A percentile compares a stretch with the other conserved stretches of the same genome.
Evolutionary conservation across 768 basidiomycete species (phyloP).

Genomic region (Boletus rubescentipes): DNA sequence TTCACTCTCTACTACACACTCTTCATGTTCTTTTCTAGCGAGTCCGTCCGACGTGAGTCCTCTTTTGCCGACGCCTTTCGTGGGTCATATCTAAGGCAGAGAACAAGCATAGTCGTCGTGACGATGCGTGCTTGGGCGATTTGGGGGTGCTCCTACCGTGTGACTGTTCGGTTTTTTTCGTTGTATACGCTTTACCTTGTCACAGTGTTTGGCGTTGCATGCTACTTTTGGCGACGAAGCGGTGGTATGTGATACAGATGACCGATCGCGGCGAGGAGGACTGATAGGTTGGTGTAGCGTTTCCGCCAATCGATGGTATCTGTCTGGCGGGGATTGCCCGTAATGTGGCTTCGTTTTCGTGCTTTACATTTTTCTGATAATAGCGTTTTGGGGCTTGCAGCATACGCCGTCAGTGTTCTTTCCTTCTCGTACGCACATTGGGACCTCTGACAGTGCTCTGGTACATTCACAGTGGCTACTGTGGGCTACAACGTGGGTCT

Average conservation of each 20-base stretch:
- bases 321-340: conserved; percentile 1
- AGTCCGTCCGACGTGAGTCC: conserved; percentile 16
- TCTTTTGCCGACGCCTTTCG: neutral
- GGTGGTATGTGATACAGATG: no score
- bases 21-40: conserved; percentile 9
- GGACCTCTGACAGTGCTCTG: neutral
- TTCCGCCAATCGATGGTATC: neutral
- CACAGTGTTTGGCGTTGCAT: neutral
- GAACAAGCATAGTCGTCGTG: conserved; percentile 15
- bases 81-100: neutral
- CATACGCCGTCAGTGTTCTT: conserved; percentile 3
- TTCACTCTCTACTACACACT: conserved; percentile 7
- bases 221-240: no score
- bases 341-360: neutral
- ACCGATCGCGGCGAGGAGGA: neutral
- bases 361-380: neutral
- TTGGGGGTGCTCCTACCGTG: conserved; percentile 15
- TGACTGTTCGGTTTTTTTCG: neutral
- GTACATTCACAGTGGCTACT: conserved; percentile 8
- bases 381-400: neutral
- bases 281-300: conserved; percentile 1
- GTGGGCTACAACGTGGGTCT: conserved; percentile 8
- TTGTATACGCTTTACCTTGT: conserved; percentile 8
- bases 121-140: conserved; percentile 20
- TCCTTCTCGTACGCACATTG: neutral